These are phyloP conservation scores for Euphorbia celastroides DNA, from an alignment of 441 rosid species.

Conservation along the genomic window DNA sequence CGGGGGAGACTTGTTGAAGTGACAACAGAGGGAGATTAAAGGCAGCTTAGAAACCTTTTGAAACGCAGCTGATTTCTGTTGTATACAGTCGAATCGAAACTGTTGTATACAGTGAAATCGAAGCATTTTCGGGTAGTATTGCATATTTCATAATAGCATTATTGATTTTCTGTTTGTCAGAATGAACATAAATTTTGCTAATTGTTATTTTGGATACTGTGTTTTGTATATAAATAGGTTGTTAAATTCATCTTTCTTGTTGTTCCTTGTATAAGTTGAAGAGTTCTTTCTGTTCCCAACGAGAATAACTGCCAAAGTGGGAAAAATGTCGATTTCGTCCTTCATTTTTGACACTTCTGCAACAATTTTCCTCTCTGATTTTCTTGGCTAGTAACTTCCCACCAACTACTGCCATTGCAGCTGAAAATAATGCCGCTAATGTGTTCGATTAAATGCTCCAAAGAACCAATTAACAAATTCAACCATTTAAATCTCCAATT, in stretches of 20 bases:
- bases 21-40: constrained; percentile 29
- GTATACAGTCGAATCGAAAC: not conserved
- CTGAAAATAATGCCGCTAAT: constrained; percentile 19
- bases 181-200: not conserved
- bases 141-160: no score
- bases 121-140: constrained; percentile 2
- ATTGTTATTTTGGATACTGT: not conserved
- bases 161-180: not conserved
- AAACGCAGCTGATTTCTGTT: no score
- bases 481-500: not conserved
- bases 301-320: constrained; percentile 78
- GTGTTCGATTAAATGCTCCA: constrained; percentile 29
- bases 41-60: not conserved
- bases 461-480: not conserved
- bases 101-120: not conserved
- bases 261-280: constrained; percentile 76
- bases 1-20: constrained; percentile 75
- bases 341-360: constrained; percentile 67
- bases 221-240: not conserved
- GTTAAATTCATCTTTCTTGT: constrained; percentile 26
- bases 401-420: constrained; percentile 50
- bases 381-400: constrained; percentile 70
- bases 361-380: constrained; percentile 60
- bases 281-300: constrained; percentile 86
- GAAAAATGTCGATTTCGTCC: no score